Evolutionary conservation across 306 rosid genomes (phyloP).

Genomic region (Calophaca sinica): DNA sequence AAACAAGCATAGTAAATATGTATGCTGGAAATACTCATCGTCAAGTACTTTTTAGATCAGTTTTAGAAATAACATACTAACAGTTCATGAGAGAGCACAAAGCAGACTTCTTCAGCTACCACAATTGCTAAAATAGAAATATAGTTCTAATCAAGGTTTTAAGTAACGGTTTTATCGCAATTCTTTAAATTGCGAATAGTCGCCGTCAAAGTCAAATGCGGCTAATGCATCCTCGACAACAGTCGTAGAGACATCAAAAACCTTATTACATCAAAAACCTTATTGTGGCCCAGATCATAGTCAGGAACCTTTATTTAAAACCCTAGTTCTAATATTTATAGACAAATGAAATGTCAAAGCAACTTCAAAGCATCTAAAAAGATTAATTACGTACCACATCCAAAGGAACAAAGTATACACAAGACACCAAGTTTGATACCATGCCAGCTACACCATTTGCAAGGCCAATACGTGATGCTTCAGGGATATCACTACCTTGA

Average conservation of each 20-base stretch:
- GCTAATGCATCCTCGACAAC: too few species aligned
- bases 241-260: too few species aligned
- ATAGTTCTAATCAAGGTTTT: too few species aligned
- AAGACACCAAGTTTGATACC: constrained; percentile 76
- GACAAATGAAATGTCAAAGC: background rate
- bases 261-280: too few species aligned
- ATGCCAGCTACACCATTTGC: constrained; percentile 84
- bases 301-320: too few species aligned
- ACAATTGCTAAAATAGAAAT: background rate
- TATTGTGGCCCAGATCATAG: too few species aligned
- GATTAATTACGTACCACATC: constrained; percentile 68
- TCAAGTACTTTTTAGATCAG: background rate
- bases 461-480: constrained; percentile 73
- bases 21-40: background rate
- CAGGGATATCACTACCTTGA: constrained; percentile 54
- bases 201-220: too few species aligned
- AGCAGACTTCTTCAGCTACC: background rate
- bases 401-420: constrained; percentile 81
- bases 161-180: too few species aligned
- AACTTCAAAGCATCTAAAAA: constrained; percentile 1
- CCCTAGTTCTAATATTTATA: background rate
- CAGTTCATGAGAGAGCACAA: background rate
- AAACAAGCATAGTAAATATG: background rate
- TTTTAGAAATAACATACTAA: constrained; percentile 11
- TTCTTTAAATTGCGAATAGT: too few species aligned